Evolutionary conservation across 176 grass and related monocot genomes (phyloP), one percentile per base, ranked within the genome.

Genomic region (Eremochloa ophiuroides): DNA sequence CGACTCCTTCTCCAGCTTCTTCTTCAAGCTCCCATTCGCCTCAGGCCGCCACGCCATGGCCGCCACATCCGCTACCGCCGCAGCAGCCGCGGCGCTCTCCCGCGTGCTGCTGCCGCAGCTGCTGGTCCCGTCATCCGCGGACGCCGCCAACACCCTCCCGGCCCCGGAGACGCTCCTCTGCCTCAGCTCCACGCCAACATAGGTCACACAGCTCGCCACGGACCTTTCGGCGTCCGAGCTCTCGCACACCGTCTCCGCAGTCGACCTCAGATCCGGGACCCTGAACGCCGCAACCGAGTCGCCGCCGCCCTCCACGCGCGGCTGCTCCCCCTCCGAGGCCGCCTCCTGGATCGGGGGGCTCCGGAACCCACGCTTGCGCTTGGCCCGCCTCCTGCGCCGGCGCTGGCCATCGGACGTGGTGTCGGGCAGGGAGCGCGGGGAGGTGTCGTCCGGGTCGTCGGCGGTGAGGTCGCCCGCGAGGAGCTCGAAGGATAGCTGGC

Each of bases 401-500:
- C 78, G 73, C n/a, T 63, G 70, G 0, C 83, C 87, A n/a, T 77
- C 72, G 16, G 82, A 85, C 6, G 68, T 68, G 13, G 73, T 58
- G 18, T 89, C 75, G 6, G 64, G 83, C 23, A 83, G 51, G 8
- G 90, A 91, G n/a, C 80, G 71, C 25, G 76, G 86, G 75, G 77
- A 83, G 7, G 10, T 18, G 35, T 39, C 81, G 75, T 44, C 84
- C 30, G 16, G 22, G 22, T 87, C 80, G 66, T 82, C 89, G 26
- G 66, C 81, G 53, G 84, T 75, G 55, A 72, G 84, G 65, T 84
- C 79, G 34, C 69, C 74, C 69, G 92, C 87, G 76, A 99, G 96
- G 65, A 99, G 77, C 62, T 93, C 93, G 89, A 95, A 99, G 50
- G 96, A 95, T 76, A 95, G 86, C 76, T 87, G 74, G 26, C 91